Conservation (phyloP, 768 basidiomycete species). For the Russula ochroleuca region DNA sequence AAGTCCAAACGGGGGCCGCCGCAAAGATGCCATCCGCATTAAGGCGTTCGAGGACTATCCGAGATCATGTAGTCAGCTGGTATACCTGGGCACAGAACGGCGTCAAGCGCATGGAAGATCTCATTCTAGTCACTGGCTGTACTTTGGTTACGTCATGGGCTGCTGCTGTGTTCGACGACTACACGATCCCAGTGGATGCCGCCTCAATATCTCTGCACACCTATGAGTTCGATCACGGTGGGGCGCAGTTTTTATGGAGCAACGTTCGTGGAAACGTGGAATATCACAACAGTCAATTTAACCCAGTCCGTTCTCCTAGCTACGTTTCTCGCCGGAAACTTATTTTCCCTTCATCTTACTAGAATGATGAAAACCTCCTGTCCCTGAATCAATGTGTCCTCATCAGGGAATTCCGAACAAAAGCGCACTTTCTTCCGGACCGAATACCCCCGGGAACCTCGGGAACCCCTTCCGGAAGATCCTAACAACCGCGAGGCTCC, state of each 20-base stretch:
- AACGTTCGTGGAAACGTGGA: neutral
- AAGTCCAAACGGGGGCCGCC: neutral
- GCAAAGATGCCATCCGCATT: neutral
- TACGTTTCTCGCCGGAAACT: neutral
- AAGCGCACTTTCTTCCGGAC: slow-evolving; percentile 10
- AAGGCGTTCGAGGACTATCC: slow-evolving; percentile 1
- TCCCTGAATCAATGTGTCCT: slow-evolving; percentile 13
- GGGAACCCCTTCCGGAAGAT: too few relatives aligned
- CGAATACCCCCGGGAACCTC: neutral
- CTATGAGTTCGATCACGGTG: neutral
- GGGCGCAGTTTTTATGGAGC: neutral
- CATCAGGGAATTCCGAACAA: slow-evolving; percentile 13
- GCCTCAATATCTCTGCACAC: neutral
- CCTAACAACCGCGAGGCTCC: too few relatives aligned
- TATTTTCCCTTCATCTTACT: neutral
- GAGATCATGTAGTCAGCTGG: slow-evolving; percentile 8
- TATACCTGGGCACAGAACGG: neutral
- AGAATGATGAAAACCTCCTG: neutral
- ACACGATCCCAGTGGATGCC: neutral
- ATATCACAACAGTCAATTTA: neutral
- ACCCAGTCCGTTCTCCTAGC: neutral
- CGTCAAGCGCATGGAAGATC: slow-evolving; percentile 8
- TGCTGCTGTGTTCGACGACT: neutral
- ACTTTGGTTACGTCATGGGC: slow-evolving; percentile 2
- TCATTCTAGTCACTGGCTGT: slow-evolving; percentile 17